Evolutionary conservation across 805 yeast species (phyloP).

Genomic region (Torulaspora franciscae): DNA sequence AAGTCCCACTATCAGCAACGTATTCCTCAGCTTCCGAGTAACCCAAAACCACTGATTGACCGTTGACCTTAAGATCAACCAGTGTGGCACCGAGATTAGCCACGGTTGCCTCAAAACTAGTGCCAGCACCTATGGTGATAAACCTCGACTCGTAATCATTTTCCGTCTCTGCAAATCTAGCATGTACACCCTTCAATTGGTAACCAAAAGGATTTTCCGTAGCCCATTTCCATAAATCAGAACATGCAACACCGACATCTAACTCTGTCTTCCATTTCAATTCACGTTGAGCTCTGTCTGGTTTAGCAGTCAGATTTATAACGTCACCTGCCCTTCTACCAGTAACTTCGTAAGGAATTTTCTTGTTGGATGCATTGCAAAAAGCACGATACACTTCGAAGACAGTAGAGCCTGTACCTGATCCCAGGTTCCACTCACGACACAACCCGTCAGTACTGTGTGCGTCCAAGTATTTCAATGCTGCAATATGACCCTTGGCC

Average conservation of each 20-base stretch:
- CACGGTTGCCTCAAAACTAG: conserved; percentile 39
- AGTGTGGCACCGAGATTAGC: conserved; percentile 51
- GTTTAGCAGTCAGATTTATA: conserved; percentile 65
- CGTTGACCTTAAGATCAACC: conserved; percentile 40
- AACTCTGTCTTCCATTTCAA: conserved; percentile 58
- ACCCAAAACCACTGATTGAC: conserved; percentile 39
- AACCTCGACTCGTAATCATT: conserved; percentile 29
- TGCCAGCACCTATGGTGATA: conserved; percentile 31
- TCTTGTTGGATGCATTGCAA: conserved; percentile 56
- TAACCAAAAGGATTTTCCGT: conserved; percentile 63
- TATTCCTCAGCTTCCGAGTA: conserved; percentile 37
- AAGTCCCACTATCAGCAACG: conserved; percentile 39
- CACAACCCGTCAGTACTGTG: conserved; percentile 43
- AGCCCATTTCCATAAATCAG: conserved; percentile 76
- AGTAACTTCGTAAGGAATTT: conserved; percentile 59
- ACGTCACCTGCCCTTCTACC: conserved; percentile 76
- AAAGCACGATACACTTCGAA: conserved; percentile 65
- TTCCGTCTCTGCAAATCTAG: conserved; percentile 17
- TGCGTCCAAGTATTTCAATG: conserved; percentile 49
- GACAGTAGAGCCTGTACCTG: conserved; percentile 75
- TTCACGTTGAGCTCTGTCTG: conserved; percentile 61
- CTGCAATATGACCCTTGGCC: conserved; percentile 72
- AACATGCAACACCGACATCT: conserved; percentile 58
- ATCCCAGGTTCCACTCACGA: conserved; percentile 80
- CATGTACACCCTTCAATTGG: conserved; percentile 27